Evolutionary conservation across 2,329 filamentous ascomycete species (phyloP).

Genomic region (Alternaria ethzedia): DNA sequence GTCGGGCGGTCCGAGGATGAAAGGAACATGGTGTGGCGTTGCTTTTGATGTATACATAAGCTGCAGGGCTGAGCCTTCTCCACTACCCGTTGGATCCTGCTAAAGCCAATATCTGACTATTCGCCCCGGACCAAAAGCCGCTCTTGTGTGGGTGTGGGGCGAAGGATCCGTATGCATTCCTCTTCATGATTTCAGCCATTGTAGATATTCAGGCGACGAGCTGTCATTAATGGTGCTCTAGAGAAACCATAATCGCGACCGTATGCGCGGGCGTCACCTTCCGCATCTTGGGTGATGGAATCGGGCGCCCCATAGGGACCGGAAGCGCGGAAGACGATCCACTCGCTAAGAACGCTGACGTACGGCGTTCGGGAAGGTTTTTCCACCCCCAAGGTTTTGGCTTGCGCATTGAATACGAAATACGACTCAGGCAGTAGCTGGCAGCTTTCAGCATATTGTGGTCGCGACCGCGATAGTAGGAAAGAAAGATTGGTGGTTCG

Average conservation of each 20-base stretch:
- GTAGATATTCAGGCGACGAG: background rate
- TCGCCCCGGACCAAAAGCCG: slow-evolving; percentile 1
- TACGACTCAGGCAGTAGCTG: background rate
- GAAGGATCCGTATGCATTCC: background rate
- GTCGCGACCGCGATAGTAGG: background rate
- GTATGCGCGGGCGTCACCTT: background rate
- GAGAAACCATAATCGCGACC: background rate
- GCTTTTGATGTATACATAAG: slow-evolving; percentile 22
- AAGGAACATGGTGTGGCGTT: slow-evolving; percentile 7
- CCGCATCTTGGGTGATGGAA: background rate
- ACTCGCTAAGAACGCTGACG: slow-evolving; percentile 29
- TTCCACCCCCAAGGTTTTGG: background rate
- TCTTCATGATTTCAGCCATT: background rate
- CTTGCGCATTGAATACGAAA: background rate
- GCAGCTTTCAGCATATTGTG: background rate
- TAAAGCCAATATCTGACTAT: slow-evolving; percentile 8
- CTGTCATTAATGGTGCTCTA: background rate
- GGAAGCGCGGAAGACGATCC: slow-evolving; percentile 30
- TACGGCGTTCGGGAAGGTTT: slow-evolving; percentile 6
- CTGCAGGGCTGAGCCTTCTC: slow-evolving; percentile 33
- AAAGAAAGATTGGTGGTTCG: background rate
- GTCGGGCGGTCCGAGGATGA: background rate
- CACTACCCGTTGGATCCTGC: slow-evolving; percentile 24
- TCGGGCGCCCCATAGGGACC: slow-evolving; percentile 14
- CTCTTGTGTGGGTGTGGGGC: slow-evolving; percentile 2